Evolutionary conservation across 352 stramenopile genomes (phyloP), one percentile per base, ranked within the genome.

Genomic region (Globisporangium mamillatum): DNA sequence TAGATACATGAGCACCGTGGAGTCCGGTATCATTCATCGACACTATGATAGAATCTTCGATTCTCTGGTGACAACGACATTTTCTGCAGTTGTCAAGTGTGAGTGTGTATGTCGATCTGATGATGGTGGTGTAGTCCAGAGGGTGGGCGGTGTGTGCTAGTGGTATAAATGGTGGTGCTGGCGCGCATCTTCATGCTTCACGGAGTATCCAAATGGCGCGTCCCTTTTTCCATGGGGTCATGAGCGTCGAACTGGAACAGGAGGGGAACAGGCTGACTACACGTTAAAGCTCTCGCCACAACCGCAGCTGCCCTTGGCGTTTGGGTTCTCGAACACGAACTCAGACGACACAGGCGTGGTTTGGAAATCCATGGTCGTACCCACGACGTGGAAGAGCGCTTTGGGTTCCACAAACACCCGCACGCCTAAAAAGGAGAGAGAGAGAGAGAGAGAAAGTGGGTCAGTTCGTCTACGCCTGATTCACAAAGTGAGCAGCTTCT

Each of bases 301-400:
- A 8, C 98, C 98, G 81, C 98, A 99, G 77, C 97, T 94, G 38
- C 97, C 97, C 81, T 99, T 99, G 20, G 95, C 97, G 81, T 99
- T 99, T n/a, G 98, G 98, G 84, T 99, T 99, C 53, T 98, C 95
- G 78, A 99, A 99, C 14, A 98, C 98, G 69, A 99, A 99, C 80
- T 99, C 97, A 48, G 95, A 94, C 29, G 91, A 95, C 61, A 99
- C 88, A 61, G 98, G 97, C 58, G 94, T 98, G 72, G 97, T 96
- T 82, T 99, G 89, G 77, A 95, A 99, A 79, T 99, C 98, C 97
- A 99, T 99, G 27, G 88, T 97, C 53, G 97, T 99, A 55, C 98
- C 98, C 18, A 99, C 96, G 29, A 99, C 92, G 84, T 99, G 98
- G 72, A 99, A 99, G 63, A 99, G 89, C 64, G 98, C 97, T 84